Percentiles rank a stretch among this genome's conserved stretches.
Evolutionary conservation across 768 basidiomycete species (phyloP).

Genomic region (Cystofilobasidium capitatum): DNA sequence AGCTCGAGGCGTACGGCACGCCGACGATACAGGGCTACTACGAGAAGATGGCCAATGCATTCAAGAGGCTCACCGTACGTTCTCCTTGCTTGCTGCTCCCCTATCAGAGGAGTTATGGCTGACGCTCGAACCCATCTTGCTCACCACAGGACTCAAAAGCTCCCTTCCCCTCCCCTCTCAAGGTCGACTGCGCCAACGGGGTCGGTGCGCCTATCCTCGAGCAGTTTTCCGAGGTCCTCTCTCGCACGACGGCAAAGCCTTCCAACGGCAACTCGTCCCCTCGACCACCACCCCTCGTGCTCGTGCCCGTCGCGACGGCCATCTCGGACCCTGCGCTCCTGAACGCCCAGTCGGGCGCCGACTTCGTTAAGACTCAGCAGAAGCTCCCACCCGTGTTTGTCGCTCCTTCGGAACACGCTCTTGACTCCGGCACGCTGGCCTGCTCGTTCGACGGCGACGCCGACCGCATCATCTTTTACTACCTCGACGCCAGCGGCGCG

Average conservation of each 20-base stretch:
- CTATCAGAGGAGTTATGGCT: slow-evolving; percentile 43
- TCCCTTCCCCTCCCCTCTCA: slow-evolving; percentile 48
- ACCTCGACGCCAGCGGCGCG: slow-evolving; percentile 61
- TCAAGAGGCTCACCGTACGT: slow-evolving; percentile 76
- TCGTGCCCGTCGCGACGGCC: slow-evolving; percentile 62
- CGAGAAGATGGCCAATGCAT: slow-evolving; percentile 67
- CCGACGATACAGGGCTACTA: slow-evolving; percentile 76
- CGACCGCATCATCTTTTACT: slow-evolving; percentile 92
- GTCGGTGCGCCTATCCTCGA: slow-evolving; percentile 71
- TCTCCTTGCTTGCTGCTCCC: neutral
- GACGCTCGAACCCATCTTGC: neutral
- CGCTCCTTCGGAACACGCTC: slow-evolving; percentile 31
- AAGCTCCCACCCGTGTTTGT: slow-evolving; percentile 65
- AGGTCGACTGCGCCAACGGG: slow-evolving; percentile 98
- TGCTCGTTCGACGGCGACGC: slow-evolving; percentile 97
- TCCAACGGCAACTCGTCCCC: neutral
- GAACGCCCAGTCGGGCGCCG: slow-evolving; percentile 84
- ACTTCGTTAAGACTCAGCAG: slow-evolving; percentile 92
- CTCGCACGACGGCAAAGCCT: too few relatives aligned
- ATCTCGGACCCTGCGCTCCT: slow-evolving; percentile 59
- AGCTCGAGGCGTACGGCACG: slow-evolving; percentile 65
- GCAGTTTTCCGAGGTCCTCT: slow-evolving; percentile 26
- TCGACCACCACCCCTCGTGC: slow-evolving; percentile 41
- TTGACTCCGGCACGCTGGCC: slow-evolving; percentile 65
- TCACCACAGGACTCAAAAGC: slow-evolving; percentile 34